phyloP scores from a whole-genome alignment of 345 rosid species.

The Punica granatum region DNA sequence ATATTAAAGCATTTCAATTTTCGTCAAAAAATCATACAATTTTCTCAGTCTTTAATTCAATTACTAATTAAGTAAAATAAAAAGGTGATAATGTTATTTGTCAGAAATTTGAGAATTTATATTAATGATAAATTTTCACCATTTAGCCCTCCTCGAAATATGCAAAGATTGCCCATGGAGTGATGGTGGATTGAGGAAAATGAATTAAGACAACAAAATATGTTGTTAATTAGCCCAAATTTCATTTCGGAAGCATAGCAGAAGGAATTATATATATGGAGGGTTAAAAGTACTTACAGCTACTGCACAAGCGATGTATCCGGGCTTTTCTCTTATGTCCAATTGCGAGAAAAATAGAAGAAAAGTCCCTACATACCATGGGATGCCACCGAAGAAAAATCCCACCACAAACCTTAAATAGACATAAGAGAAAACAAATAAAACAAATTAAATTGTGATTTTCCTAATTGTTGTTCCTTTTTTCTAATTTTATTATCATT shows the following conservation, averaged over 20 bases:
- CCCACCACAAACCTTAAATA: constrained; percentile 58
- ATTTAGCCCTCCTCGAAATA: too few relatives aligned
- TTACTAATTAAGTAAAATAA: too few relatives aligned
- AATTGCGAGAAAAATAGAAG: constrained; percentile 41
- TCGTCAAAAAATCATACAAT: too few relatives aligned
- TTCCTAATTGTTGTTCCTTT: background rate
- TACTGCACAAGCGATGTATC: constrained; percentile 69
- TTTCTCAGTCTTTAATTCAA: too few relatives aligned
- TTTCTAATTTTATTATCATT: too few relatives aligned
- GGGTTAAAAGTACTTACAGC: constrained; percentile 40
- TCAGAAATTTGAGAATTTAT: too few relatives aligned
- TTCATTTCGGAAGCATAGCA: too few relatives aligned
- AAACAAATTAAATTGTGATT: background rate
- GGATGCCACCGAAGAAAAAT: constrained; percentile 77
- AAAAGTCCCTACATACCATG: constrained; percentile 77
- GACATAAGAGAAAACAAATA: background rate
- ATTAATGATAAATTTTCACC: too few relatives aligned
- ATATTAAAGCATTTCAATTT: too few relatives aligned
- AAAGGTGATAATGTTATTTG: too few relatives aligned
- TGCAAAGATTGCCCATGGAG: too few relatives aligned
- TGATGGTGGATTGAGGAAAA: too few relatives aligned
- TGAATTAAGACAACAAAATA: background rate
- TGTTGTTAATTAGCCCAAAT: background rate
- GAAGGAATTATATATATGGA: background rate
- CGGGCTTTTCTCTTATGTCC: constrained; percentile 80